Conservation (phyloP, 257 asterid species). For the Capsicum baccatum region DNA sequence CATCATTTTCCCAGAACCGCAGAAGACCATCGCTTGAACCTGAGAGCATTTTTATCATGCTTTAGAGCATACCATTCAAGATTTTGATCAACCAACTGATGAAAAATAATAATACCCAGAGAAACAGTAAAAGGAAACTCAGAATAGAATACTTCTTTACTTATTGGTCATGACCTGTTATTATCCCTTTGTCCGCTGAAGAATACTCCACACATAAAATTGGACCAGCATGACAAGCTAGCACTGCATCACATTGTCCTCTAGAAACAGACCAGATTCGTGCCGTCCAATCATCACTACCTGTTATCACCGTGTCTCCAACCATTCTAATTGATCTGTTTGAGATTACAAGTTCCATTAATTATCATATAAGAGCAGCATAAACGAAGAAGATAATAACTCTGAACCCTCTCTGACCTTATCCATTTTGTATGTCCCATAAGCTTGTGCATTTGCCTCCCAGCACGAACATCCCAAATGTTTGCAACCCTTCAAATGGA, state of each 20-base stretch:
- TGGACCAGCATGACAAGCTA: constrained; percentile 97
- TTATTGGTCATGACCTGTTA: constrained; percentile 64
- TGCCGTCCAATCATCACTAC: constrained; percentile 99
- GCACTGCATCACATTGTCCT: constrained; percentile 95
- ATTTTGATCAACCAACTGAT: constrained; percentile 12
- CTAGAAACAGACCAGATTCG: constrained; percentile 92
- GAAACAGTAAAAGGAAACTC: constrained; percentile 20
- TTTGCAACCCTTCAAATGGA: constrained; percentile 63
- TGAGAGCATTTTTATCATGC: constrained; percentile 40
- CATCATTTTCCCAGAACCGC: constrained; percentile 94
- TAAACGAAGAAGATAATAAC: constrained; percentile 31
- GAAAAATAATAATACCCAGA: constrained; percentile 21
- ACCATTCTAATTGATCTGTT: constrained; percentile 96
- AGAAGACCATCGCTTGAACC: constrained; percentile 94
- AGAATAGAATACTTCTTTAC: background rate
- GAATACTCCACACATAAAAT: constrained; percentile 88
- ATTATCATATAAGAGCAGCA: constrained; percentile 34
- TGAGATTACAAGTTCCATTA: constrained; percentile 35
- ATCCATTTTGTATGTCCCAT: constrained; percentile 95
- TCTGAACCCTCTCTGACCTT: constrained; percentile 51
- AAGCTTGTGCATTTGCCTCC: constrained; percentile 91
- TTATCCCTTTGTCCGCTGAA: constrained; percentile 77
- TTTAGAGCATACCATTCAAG: constrained; percentile 26
- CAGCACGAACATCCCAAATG: constrained; percentile 96
- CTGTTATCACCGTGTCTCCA: constrained; percentile 89